phyloP scores from a whole-genome alignment of 805 yeast species.

The Yarrowia hollandica region DNA sequence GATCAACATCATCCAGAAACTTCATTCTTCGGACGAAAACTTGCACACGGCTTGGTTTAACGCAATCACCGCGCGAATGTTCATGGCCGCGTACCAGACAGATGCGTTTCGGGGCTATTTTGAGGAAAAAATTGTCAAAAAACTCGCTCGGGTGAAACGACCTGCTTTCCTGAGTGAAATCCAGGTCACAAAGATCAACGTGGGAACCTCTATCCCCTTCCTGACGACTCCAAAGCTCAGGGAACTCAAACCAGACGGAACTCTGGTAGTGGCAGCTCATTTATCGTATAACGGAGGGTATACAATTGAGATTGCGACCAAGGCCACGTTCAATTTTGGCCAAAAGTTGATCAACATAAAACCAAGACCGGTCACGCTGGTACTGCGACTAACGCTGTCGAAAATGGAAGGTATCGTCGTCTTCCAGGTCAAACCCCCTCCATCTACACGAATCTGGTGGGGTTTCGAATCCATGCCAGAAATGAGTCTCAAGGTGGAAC shows the following conservation, averaged over 20 bases:
- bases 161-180: slow-evolving; percentile 89
- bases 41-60: slow-evolving; percentile 86
- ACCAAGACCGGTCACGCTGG: slow-evolving; percentile 68
- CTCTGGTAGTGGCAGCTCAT: slow-evolving; percentile 58
- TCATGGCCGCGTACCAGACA: slow-evolving; percentile 73
- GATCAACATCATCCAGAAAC: slow-evolving; percentile 68
- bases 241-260: slow-evolving; percentile 79
- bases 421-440: slow-evolving; percentile 79
- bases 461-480: slow-evolving; percentile 78
- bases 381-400: slow-evolving; percentile 66
- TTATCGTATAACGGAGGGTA: slow-evolving; percentile 75
- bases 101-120: slow-evolving; percentile 60
- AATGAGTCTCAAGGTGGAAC: slow-evolving; percentile 76
- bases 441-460: slow-evolving; percentile 89
- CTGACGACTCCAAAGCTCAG: slow-evolving; percentile 69
- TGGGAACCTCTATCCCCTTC: slow-evolving; percentile 80
- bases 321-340: slow-evolving; percentile 72
- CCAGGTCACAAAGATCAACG: slow-evolving; percentile 64
- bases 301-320: slow-evolving; percentile 75
- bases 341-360: slow-evolving; percentile 55
- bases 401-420: slow-evolving; percentile 73
- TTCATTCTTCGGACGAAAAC: slow-evolving; percentile 82
- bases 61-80: slow-evolving; percentile 80
- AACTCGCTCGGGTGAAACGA: slow-evolving; percentile 72
- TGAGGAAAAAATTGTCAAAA: slow-evolving; percentile 61